phyloP scores from a whole-genome alignment of 495 filamentous ascomycete genomes.

The Penicillium psychrofluorescens region DNA sequence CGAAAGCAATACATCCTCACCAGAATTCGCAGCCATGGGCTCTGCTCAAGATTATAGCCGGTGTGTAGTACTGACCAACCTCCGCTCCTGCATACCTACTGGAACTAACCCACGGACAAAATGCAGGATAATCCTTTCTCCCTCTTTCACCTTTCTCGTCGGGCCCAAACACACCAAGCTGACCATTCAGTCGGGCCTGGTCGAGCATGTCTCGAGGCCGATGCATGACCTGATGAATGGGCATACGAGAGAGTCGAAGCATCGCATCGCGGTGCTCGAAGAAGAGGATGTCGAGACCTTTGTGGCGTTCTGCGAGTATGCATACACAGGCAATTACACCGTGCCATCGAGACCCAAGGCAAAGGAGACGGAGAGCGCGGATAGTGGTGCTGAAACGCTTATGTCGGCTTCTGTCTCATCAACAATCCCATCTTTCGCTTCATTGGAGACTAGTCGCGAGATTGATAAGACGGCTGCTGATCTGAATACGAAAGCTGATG shows the following conservation, averaged over 20 bases:
- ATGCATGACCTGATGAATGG: conserved; percentile 41
- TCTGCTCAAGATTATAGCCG: conserved; percentile 23
- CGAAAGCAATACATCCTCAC: no score
- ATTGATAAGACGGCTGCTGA: neutral
- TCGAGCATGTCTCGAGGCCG: conserved; percentile 39
- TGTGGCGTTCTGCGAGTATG: conserved; percentile 41
- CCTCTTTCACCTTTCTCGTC: conserved; percentile 44
- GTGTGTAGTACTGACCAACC: conserved; percentile 19
- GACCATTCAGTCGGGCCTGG: conserved; percentile 41
- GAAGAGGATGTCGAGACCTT: conserved; percentile 43
- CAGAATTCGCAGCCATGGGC: conserved; percentile 14
- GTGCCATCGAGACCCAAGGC: conserved; percentile 16
- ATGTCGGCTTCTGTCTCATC: conserved; percentile 19
- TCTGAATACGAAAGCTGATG: neutral
- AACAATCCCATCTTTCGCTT: conserved; percentile 11
- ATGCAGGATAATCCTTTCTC: conserved; percentile 34
- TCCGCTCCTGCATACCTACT: neutral
- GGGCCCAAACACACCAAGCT: conserved; percentile 36
- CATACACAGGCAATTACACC: conserved; percentile 42
- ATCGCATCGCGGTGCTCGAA: conserved; percentile 34
- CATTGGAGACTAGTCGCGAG: conserved; percentile 11
- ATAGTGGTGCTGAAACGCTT: conserved; percentile 4
- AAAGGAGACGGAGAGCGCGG: conserved; percentile 5
- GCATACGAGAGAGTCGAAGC: conserved; percentile 35
- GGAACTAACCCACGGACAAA: neutral